Base-by-base conservation (phyloP, 2,329 filamentous ascomycete species). In the Aspergillus pseudotamarii region DNA sequence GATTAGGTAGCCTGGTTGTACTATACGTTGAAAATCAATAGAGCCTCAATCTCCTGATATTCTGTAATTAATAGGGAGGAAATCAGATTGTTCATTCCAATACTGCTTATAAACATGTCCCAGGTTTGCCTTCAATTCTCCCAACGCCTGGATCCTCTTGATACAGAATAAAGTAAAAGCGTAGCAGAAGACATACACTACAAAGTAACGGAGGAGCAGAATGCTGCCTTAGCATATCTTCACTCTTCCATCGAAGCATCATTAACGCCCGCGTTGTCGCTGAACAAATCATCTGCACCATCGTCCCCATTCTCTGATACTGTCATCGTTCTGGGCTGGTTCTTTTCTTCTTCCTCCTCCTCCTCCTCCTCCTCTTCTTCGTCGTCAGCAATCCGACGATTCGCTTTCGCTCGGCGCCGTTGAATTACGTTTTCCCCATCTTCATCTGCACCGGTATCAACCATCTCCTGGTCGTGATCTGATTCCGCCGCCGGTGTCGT, bases 291-390 rank as follows among this genome's bases (percentile, higher is more conserved):
- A 50, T 77, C 78, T 26, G 77, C 74, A 14, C 75, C 73, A 21
- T 73, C 71, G 3, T 69, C 71, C 30, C 21, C 66, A 36, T 61
- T 65, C 26, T 51, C 60, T 41, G 54, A 65, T 73, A 72, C 68
- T 36, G 43, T 46, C 32, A 16, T 16, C 38, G 12, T 28, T 12
- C 19, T 43, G 6, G 45, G n/a, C 53, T 61, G 58, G 80, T 79
- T 61, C 67, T 70, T 53, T 23, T 77, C 78, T 41, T 83, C 83
- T 2, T 85, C 85, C 1, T 86, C 76, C 0, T 78, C 77, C 5
- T 79, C 77, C 1, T 79, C 76, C 0, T 79, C 77, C 5, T 79
- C 77, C 1, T 79, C 77, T 3, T 79, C 76, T 45, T 79, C 77
- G 61, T 79, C 77, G 8, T 41, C 36, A 19, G 75, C 74, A 64